Evolutionary conservation across 1,284 basidiomycete genomes (phyloP), one percentile per base, ranked within the genome.

Genomic region (Apiotrichum veenhuisii): DNA sequence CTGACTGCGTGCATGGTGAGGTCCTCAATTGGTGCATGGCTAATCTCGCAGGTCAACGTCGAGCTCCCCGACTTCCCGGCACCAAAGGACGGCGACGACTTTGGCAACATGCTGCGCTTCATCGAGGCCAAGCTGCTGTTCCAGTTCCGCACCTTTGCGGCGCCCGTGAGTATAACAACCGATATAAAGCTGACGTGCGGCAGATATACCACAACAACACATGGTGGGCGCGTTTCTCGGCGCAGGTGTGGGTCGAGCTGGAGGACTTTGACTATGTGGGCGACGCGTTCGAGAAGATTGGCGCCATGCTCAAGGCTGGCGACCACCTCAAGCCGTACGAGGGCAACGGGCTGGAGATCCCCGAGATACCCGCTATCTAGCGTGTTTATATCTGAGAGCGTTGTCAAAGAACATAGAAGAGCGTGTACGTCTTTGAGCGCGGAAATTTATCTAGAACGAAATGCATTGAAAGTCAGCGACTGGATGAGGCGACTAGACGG

Each of bases 1-100:
- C 77, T 86, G 26, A 91, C 87, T 0, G 72, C 84, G 22, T 85
- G 82, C 65, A 91, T 92, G 89, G 88, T 87, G 37, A 42, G 82
- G 77, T n/a, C n/a, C 27, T 18, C 5, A 14, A 8, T 12, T 15
- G 55, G n/a, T 41, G 38, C 33, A 47, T 14, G 14, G 11, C 30
- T 34, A 14, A 37, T 23, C n/a, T 23, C 11, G 45, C 47, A 78
- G 77, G 70, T 74, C 46, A 78, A 79, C 58, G 69, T 79, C 10
- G 65, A 59, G 26, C 63, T 79, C 2, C 79, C 78, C 0, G 47
- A 70, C 25, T 55, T 72, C 8, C 66, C 70, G 0, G 37, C 48
- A 8, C 58, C 69, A 0, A 56, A 56, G 9, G 53, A 66, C 23
- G 15, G 58, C 8, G 47, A 54, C 18, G 73, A 72, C 34, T 50